These are phyloP conservation scores for Cudoniella acicularis DNA, from an alignment of 495 filamentous ascomycete genomes.

Conservation along the genomic window DNA sequence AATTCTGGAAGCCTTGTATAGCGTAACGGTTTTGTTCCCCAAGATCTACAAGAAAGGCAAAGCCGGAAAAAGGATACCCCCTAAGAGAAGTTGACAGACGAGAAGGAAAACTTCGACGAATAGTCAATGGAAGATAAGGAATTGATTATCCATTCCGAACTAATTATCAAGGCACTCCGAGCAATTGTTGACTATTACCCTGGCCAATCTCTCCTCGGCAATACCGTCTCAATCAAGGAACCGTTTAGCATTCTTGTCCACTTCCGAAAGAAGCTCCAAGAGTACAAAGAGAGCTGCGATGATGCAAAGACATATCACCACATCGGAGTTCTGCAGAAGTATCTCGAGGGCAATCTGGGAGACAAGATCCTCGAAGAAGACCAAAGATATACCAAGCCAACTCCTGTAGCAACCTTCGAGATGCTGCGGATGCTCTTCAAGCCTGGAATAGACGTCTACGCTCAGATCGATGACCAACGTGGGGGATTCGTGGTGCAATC, in stretches of 20 bases:
- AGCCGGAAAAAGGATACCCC: too few species aligned
- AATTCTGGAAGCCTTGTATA: too few species aligned
- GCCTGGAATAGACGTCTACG: background rate
- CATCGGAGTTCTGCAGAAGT: background rate
- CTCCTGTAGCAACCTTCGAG: background rate
- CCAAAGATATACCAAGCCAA: background rate
- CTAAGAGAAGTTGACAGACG: too few species aligned
- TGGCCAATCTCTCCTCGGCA: background rate
- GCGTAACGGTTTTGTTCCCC: too few species aligned
- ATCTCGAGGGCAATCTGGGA: background rate
- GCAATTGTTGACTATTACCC: constrained; percentile 4
- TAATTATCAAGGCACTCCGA: background rate
- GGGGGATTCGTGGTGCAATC: background rate
- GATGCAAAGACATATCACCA: background rate
- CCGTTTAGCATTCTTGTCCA: background rate
- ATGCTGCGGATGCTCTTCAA: constrained; percentile 8
- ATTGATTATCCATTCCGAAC: background rate
- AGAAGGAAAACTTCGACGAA: too few species aligned
- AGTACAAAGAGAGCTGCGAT: background rate
- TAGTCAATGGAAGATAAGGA: too few species aligned
- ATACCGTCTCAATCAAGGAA: background rate
- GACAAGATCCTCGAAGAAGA: background rate
- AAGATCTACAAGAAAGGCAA: too few species aligned
- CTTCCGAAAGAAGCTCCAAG: background rate
- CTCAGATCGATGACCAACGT: background rate